Conservation (phyloP, 2,329 filamentous ascomycete species). For the Fusarium sp. region DNA sequence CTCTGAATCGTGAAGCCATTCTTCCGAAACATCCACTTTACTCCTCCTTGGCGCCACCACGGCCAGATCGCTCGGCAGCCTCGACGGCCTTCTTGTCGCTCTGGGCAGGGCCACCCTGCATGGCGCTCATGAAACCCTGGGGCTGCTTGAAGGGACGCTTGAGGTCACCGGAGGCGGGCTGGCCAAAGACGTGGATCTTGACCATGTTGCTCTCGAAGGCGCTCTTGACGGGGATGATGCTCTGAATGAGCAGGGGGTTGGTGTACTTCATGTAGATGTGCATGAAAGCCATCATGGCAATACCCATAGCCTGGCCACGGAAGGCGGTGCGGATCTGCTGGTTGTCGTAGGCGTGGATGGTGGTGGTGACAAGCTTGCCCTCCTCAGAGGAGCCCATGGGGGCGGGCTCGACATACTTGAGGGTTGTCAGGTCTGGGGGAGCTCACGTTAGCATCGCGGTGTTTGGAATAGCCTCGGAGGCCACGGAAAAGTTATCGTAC, state of each 20-base stretch:
- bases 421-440: conserved; percentile 88
- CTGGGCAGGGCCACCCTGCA: conserved; percentile 82
- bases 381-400: conserved; percentile 95
- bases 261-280: conserved; percentile 99
- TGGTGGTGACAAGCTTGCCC: conserved; percentile 96
- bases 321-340: conserved; percentile 86
- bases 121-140: conserved; percentile 85
- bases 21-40: conserved; percentile 56
- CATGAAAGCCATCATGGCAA: conserved; percentile 99
- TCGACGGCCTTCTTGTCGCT: conserved; percentile 94
- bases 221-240: conserved; percentile 96
- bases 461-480: background rate
- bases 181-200: conserved; percentile 94
- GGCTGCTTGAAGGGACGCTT: conserved; percentile 95
- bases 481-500: conserved; percentile 65
- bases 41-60: conserved; percentile 80
- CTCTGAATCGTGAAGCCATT: conserved; percentile 14
- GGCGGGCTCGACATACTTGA: conserved; percentile 98
- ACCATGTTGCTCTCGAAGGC: conserved; percentile 95
- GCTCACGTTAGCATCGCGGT: conserved; percentile 24
- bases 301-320: conserved; percentile 94
- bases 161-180: conserved; percentile 89
- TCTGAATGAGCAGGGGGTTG: conserved; percentile 98
- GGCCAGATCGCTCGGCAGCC: conserved; percentile 81
- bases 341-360: conserved; percentile 94